phyloP scores from a whole-genome alignment of 208 protist genomes.

The Kentomonas sorsogonicus region DNA sequence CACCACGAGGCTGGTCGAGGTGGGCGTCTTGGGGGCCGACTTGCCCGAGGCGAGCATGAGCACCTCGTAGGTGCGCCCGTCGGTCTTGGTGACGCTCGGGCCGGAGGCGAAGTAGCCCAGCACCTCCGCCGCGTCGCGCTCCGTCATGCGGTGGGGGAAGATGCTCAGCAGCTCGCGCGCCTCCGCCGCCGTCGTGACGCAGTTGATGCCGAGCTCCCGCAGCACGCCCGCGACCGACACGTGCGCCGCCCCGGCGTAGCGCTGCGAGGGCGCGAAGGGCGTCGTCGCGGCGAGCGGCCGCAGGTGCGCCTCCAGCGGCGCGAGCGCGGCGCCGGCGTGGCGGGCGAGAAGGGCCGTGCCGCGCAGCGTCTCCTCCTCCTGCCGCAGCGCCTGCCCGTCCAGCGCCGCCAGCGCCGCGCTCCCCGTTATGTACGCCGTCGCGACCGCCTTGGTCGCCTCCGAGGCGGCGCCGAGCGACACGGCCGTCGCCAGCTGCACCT shows the following conservation, averaged over 20 bases:
- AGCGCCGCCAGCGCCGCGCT: too few relatives aligned
- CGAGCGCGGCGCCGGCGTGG: slow-evolving; percentile 40
- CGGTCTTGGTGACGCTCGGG: slow-evolving; percentile 49
- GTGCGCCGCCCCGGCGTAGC: slow-evolving; percentile 20
- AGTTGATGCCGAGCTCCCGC: slow-evolving; percentile 76
- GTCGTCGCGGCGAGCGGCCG: slow-evolving; percentile 3
- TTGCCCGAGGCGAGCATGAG: slow-evolving; percentile 69
- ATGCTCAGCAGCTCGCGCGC: slow-evolving; percentile 72
- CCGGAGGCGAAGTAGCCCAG: slow-evolving; percentile 85
- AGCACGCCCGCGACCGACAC: slow-evolving; percentile 78
- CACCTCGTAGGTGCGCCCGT: slow-evolving; percentile 68
- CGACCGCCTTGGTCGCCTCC: slow-evolving; percentile 46
- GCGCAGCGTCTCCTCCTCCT: slow-evolving; percentile 56
- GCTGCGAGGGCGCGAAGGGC: slow-evolving; percentile 14
- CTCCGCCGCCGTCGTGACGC: slow-evolving; percentile 78
- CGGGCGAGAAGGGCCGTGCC: slow-evolving; percentile 49
- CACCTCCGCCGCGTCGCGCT: slow-evolving; percentile 79
- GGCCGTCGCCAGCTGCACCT: slow-evolving; percentile 73
- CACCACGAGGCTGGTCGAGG: slow-evolving; percentile 46
- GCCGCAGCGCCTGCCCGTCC: slow-evolving; percentile 35
- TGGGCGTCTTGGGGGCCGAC: slow-evolving; percentile 40
- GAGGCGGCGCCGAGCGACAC: slow-evolving; percentile 38
- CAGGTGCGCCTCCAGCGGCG: slow-evolving; percentile 49
- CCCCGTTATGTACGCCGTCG: too few relatives aligned
- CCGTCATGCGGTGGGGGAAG: slow-evolving; percentile 64